phyloP scores from a whole-genome alignment of 1,284 basidiomycete species.

The Cutaneotrichosporon cavernicola region DNA sequence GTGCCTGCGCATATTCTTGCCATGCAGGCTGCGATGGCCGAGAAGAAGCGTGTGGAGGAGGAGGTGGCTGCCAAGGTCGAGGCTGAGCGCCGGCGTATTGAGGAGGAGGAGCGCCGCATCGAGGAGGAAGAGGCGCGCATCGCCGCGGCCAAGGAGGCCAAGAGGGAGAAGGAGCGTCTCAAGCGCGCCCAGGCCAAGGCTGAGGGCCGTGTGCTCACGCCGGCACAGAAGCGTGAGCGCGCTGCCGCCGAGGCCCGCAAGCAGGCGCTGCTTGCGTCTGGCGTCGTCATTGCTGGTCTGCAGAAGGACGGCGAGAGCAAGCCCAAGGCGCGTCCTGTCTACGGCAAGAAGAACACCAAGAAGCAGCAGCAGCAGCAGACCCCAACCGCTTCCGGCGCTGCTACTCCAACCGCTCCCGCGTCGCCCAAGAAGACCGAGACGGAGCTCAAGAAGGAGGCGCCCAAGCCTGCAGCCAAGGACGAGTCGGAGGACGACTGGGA shows the following conservation, averaged over 20 bases:
- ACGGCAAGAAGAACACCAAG: slow-evolving; percentile 69
- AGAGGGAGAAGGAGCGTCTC: slow-evolving; percentile 89
- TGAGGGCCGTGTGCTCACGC: slow-evolving; percentile 84
- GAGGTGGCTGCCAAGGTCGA: slow-evolving; percentile 67
- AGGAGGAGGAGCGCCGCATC: slow-evolving; percentile 75
- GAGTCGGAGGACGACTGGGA: slow-evolving; percentile 63
- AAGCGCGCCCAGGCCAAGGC: slow-evolving; percentile 70
- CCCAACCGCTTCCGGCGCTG: slow-evolving; percentile 47
- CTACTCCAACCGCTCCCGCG: slow-evolving; percentile 43
- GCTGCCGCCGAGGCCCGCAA: slow-evolving; percentile 87
- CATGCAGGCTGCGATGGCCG: slow-evolving; percentile 77
- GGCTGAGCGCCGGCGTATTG: slow-evolving; percentile 64
- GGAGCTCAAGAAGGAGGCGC: slow-evolving; percentile 27
- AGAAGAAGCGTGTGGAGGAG: slow-evolving; percentile 81
- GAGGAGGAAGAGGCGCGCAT: slow-evolving; percentile 73
- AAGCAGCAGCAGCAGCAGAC: slow-evolving; percentile 48
- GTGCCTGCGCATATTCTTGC: slow-evolving; percentile 67
- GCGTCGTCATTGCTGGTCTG: slow-evolving; percentile 86
- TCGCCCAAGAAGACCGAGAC: slow-evolving; percentile 26
- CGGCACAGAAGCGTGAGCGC: slow-evolving; percentile 94
- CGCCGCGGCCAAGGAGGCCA: slow-evolving; percentile 78
- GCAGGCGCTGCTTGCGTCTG: slow-evolving; percentile 80
- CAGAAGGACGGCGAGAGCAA: slow-evolving; percentile 54
- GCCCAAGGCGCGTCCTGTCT: slow-evolving; percentile 59
- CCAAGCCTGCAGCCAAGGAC: slow-evolving; percentile 4